Evolutionary conservation across 164 flowering plant genomes (phyloP), one percentile per base, ranked within the genome.

Genomic region (Kingdonia uniflora): DNA sequence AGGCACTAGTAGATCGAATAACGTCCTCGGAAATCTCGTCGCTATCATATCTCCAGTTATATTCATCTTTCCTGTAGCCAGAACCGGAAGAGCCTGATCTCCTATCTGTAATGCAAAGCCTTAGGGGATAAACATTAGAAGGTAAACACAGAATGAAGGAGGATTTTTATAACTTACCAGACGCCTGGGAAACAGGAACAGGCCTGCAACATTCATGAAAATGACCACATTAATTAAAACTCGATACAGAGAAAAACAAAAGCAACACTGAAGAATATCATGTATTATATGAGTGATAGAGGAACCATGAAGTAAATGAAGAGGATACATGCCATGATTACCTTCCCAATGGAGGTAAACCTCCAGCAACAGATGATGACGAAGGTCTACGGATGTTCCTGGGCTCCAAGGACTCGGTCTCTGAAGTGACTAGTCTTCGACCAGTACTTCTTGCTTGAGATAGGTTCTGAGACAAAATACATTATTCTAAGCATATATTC

Each of bases 331-430:
- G 17, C 35, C 41, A 19, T 17, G n/a, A 33, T 39, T 54, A 87
- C 98, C 98, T 85, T 78, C 87, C 88, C n/a, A 84, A 49, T 44
- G 96, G 95, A 72, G 99, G 95, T 62, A 92, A 68, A 26, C 96
- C 95, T 56, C 95, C 89, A 55, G 85, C 84, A 72, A 83, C 77
- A 56, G 95, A 76, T 57, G 90, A 88, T 38, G 95, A 80, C 10
- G 88, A 79, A 42, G 95, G 73, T 61, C 87, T 78, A 11, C 95
- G 70, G 20, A 29, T 57, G 65, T 76, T 82, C 49, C 95, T 71
- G 14, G 81, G 22, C 29, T 92, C 95, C 29, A 71, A 44, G 19
- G 89, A 68, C 52, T 90, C 95, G 2, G 68, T 21, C 49, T 86
- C 91, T 56, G 77, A 47, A 25, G 69, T 45, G 49, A 65, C 37